phyloP scores from a whole-genome alignment of 768 basidiomycete species.

The Termitomyces titanicus region DNA sequence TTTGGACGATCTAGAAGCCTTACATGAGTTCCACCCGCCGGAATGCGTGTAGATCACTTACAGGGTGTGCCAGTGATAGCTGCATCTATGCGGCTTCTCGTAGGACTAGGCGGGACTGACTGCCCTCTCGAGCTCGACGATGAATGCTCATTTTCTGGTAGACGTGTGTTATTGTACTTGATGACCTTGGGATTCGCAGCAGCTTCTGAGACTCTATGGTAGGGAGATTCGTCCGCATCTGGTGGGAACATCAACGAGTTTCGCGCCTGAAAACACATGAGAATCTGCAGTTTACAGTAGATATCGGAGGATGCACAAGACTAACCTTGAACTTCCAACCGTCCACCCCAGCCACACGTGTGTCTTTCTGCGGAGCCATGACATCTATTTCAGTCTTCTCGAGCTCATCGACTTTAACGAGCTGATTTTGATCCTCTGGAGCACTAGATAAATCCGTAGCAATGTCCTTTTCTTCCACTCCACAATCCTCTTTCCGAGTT shows the following conservation, averaged over 20 bases:
- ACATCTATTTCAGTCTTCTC: slow-evolving; percentile 51
- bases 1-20: slow-evolving; percentile 53
- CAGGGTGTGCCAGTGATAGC: slow-evolving; percentile 93
- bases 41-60: slow-evolving; percentile 33
- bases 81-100: slow-evolving; percentile 84
- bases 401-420: slow-evolving; percentile 24
- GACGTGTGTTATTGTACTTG: slow-evolving; percentile 76
- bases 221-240: slow-evolving; percentile 84
- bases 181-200: slow-evolving; percentile 56
- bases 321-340: slow-evolving; percentile 80
- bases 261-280: slow-evolving; percentile 56
- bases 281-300: neutral
- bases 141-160: slow-evolving; percentile 66
- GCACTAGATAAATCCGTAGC: slow-evolving; percentile 18
- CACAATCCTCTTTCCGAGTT: neutral
- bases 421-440: slow-evolving; percentile 1
- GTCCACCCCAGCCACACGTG: slow-evolving; percentile 67
- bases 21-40: slow-evolving; percentile 5
- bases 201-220: slow-evolving; percentile 41
- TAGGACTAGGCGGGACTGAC: slow-evolving; percentile 82
- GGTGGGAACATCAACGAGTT: slow-evolving; percentile 96
- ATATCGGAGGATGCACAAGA: neutral
- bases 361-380: slow-evolving; percentile 78
- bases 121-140: slow-evolving; percentile 34
- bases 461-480: slow-evolving; percentile 20